A percentile compares a stretch with the other conserved stretches of the same genome.
These are phyloP conservation scores for Fusarium sublunatum DNA, from an alignment of 2,329 filamentous ascomycete species.

Conservation along the genomic window DNA sequence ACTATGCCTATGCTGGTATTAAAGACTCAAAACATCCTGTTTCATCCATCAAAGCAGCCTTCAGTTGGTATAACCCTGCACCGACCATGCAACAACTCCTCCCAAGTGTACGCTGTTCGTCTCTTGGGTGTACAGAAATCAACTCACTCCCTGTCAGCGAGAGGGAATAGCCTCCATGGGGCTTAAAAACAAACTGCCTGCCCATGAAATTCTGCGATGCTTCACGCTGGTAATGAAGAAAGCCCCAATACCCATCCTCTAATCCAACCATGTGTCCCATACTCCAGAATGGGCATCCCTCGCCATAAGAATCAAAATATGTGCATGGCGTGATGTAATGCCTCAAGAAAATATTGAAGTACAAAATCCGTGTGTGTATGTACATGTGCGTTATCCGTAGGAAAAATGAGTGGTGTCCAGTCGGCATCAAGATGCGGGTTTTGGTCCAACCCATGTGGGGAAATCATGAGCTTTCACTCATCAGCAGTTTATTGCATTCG, in stretches of 20 bases:
- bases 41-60: conserved; percentile 13
- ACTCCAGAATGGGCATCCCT: conserved; percentile 30
- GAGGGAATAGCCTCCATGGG: conserved; percentile 13
- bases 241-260: conserved; percentile 31
- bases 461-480: not conserved
- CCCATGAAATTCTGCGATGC: conserved; percentile 36
- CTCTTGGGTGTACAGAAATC: conserved; percentile 23
- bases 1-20: conserved; percentile 3
- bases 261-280: conserved; percentile 27
- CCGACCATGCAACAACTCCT: conserved; percentile 33
- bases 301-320: conserved; percentile 26
- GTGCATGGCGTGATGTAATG: conserved; percentile 21
- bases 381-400: conserved; percentile 10
- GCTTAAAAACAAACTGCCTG: conserved; percentile 33
- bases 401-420: conserved; percentile 2
- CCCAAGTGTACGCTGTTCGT: conserved; percentile 9
- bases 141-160: conserved; percentile 10
- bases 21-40: conserved; percentile 6
- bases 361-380: conserved; percentile 30
- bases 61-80: conserved; percentile 24
- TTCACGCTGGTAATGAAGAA: conserved; percentile 32
- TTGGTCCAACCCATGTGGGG: not conserved
- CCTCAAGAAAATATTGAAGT: conserved; percentile 17
- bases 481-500: conserved; percentile 64
- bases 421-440: not conserved